Evolutionary conservation across 345 rosid species (phyloP).

Genomic region (Alliaria petiolata): DNA sequence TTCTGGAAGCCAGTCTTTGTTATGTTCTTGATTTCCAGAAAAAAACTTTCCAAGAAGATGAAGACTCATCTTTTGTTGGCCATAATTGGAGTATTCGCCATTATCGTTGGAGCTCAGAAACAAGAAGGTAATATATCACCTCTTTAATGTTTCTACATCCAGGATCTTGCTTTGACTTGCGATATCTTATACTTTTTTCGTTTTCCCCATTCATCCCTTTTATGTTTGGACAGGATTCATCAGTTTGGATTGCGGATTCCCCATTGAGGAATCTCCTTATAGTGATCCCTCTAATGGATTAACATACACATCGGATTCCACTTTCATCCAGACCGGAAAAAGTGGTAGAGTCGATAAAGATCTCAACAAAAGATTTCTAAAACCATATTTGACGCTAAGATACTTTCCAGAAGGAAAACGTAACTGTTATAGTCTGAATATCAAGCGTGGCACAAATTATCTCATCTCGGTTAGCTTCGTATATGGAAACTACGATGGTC

Average conservation of each 20-base stretch:
- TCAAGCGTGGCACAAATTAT: constrained; percentile 24
- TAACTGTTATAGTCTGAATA: constrained; percentile 34
- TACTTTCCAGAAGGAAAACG: constrained; percentile 40
- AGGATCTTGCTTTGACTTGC: not conserved
- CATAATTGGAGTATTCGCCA: not conserved
- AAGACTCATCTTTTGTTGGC: not conserved
- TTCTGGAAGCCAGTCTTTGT: not conserved
- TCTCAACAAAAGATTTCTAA: not conserved
- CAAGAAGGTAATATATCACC: not conserved
- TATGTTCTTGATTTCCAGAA: not conserved
- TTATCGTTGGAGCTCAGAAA: not conserved
- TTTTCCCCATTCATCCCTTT: not conserved
- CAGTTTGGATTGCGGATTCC: constrained; percentile 47
- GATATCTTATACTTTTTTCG: not conserved
- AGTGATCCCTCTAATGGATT: constrained; percentile 17
- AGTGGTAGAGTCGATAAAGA: not conserved
- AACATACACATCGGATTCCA: constrained; percentile 28
- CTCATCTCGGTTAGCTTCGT: constrained; percentile 22
- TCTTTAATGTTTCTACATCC: not conserved
- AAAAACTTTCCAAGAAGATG: not conserved
- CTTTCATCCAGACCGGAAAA: constrained; percentile 28
- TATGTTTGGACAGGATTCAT: constrained; percentile 34
- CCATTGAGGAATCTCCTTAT: constrained; percentile 18
- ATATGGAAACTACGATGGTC: constrained; percentile 47
- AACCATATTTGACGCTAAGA: constrained; percentile 9